Percentiles rank a stretch among this genome's conserved stretches.
Conservation (phyloP, 805 yeast species). For the Myxozyma vanderwaltii region DNA sequence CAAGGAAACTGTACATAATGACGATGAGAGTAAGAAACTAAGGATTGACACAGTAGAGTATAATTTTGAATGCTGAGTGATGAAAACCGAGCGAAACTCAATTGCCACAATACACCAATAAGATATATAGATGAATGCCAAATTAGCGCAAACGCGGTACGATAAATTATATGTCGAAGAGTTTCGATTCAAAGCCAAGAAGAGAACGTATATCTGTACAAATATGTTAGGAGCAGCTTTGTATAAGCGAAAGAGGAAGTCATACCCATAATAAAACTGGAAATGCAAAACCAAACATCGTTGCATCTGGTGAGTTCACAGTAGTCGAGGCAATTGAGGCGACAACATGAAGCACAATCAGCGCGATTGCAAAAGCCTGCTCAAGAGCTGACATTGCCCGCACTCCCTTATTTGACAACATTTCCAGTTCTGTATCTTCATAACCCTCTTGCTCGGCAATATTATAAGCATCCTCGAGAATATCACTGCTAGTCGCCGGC, state of each 20-base stretch:
- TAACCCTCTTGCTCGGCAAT: slow-evolving; percentile 8
- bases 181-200: slow-evolving; percentile 21
- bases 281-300: neutral
- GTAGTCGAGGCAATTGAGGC: neutral
- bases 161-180: slow-evolving; percentile 15
- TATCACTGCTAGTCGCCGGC: slow-evolving; percentile 5
- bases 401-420: slow-evolving; percentile 35
- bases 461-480: slow-evolving; percentile 10
- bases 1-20: slow-evolving; percentile 47
- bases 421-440: slow-evolving; percentile 31
- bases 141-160: slow-evolving; percentile 37
- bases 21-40: slow-evolving; percentile 47
- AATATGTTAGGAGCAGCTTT: neutral
- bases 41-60: slow-evolving; percentile 28
- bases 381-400: slow-evolving; percentile 38
- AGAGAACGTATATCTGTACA: neutral
- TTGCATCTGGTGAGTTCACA: neutral
- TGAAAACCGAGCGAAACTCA: slow-evolving; percentile 35
- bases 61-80: slow-evolving; percentile 29
- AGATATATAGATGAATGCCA: slow-evolving; percentile 33
- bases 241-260: neutral
- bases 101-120: slow-evolving; percentile 28
- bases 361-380: slow-evolving; percentile 21
- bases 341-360: slow-evolving; percentile 3
- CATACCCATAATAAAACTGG: slow-evolving; percentile 15